A percentile compares a stretch with the other conserved stretches of the same genome.
These are phyloP conservation scores for Papiliotrema laurentii DNA, from an alignment of 1,284 basidiomycete genomes.

Conservation along the genomic window DNA sequence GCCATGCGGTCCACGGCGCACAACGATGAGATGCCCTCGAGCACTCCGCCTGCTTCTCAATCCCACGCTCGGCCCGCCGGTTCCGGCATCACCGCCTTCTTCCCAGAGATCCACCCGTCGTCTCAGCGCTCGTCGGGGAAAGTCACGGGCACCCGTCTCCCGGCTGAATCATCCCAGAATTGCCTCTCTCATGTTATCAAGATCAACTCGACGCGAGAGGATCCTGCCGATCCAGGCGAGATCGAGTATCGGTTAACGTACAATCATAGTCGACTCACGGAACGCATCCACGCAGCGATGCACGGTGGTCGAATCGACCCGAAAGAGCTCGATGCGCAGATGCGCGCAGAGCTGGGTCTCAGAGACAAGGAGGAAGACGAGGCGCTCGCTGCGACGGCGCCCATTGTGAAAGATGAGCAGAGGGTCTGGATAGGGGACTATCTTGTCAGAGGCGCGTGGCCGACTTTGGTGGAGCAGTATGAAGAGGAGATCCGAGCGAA, in stretches of 20 bases:
- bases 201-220: constrained; percentile 27
- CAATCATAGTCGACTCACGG: constrained; percentile 17
- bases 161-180: constrained; percentile 6
- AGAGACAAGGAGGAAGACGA: constrained; percentile 11
- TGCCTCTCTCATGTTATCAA: constrained; percentile 29
- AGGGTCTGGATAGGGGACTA: constrained; percentile 18
- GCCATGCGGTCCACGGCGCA: constrained; percentile 11
- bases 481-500: constrained; percentile 8
- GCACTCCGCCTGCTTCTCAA: not conserved
- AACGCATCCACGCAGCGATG: constrained; percentile 33
- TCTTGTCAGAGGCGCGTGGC: constrained; percentile 13
- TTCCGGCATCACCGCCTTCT: constrained; percentile 6
- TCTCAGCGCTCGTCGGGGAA: too few relatives aligned
- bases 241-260: constrained; percentile 39
- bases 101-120: not conserved
- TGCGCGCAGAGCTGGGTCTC: constrained; percentile 24
- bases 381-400: not conserved
- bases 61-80: not conserved
- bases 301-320: constrained; percentile 32
- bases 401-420: constrained; percentile 7
- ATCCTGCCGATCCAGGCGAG: constrained; percentile 27
- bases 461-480: constrained; percentile 8
- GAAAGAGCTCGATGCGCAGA: constrained; percentile 12
- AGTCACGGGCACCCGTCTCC: too few relatives aligned
- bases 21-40: not conserved